A percentile compares a stretch with the other conserved stretches of the same genome.
These are phyloP conservation scores for Colletotrichum lini DNA, from an alignment of 2,329 filamentous ascomycete species.

Conservation along the genomic window DNA sequence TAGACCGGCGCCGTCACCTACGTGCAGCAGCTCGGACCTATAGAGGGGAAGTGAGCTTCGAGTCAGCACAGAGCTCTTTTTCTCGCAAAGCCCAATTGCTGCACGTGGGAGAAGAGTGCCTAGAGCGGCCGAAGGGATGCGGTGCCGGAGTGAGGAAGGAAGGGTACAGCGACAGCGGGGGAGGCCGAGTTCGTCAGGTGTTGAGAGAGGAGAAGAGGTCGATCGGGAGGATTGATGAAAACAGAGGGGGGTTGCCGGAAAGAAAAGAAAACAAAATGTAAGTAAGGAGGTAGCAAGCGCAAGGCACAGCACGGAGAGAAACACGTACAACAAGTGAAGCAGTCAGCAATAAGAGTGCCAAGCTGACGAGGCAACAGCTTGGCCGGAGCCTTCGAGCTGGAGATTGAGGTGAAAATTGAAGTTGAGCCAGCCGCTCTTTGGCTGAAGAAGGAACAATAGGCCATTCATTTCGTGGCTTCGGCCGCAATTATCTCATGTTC, in stretches of 20 bases:
- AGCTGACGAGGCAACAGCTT: constrained; percentile 3
- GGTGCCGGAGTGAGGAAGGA: constrained; percentile 12
- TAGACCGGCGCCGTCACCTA: constrained; percentile 4
- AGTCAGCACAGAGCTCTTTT: constrained; percentile 26
- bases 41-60: neutral
- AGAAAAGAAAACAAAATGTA: neutral
- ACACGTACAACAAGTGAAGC: neutral
- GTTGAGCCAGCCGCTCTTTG: constrained; percentile 2
- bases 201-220: neutral
- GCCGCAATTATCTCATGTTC: constrained; percentile 26
- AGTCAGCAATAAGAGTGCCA: constrained; percentile 7
- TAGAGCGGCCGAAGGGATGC: constrained; percentile 4
- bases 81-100: constrained; percentile 11
- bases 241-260: neutral
- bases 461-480: constrained; percentile 29
- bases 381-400: constrained; percentile 7
- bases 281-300: neutral
- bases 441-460: constrained; percentile 16
- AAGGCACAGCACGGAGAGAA: neutral
- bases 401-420: constrained; percentile 18
- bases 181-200: neutral
- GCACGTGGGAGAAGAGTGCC: constrained; percentile 3
- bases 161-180: constrained; percentile 1
- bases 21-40: constrained; percentile 31
- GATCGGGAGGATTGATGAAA: neutral